Evolutionary conservation across 2,329 filamentous ascomycete species (phyloP), one percentile per base, ranked within the genome.

Genomic region (Dendrostoma leiphaemia): DNA sequence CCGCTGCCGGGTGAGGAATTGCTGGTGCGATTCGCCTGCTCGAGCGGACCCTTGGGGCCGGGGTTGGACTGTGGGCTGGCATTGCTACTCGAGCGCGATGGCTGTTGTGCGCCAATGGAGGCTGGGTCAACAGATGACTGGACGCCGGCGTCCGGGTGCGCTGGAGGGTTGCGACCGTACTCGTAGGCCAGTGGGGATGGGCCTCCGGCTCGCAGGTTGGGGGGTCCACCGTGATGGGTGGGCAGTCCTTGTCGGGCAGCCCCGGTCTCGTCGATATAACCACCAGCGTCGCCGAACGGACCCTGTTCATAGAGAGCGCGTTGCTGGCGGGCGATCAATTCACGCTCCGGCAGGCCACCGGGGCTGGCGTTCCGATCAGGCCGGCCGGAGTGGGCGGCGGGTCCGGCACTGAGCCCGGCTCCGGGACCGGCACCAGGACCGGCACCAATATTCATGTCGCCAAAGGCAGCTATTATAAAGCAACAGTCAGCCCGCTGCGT

Each of bases 291-390:
- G 67, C 87, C 84, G 69, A 90, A 88, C 48, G 81, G 70, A 10
- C 79, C 79, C 67, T 90, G 90, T 69, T 91, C 91, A 72, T 97
- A 99, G 62, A 99, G 77, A 61, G 93, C 92, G 72, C 88, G 92
- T 73, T 95, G 91, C 76, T 97, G 94, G 68, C 93, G 92, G 64
- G 92, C 90, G 73, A 97, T 96, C 71, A 97, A 81, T 65, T 97
- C 93, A 65, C 93, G 91, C 77, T 97, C 94, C 69, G 88, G 95
- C 88, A 96, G 89, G 67, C 78, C 74, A 64, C 86, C 86, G 51
- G 90, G 90, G 76, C 90, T 94, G 76, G 91, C 82, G 65, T 90
- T 87, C 70, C 90, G 89, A 67, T 94, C 90, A 69, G 88, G 86
- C 79, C 48, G 48, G 26, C 10, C 17, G n/a, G 47, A 10, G 6